Percentiles rank a stretch among this genome's conserved stretches.
phyloP scores from a whole-genome alignment of 208 protist species.

The Trypanosoma melophagium region DNA sequence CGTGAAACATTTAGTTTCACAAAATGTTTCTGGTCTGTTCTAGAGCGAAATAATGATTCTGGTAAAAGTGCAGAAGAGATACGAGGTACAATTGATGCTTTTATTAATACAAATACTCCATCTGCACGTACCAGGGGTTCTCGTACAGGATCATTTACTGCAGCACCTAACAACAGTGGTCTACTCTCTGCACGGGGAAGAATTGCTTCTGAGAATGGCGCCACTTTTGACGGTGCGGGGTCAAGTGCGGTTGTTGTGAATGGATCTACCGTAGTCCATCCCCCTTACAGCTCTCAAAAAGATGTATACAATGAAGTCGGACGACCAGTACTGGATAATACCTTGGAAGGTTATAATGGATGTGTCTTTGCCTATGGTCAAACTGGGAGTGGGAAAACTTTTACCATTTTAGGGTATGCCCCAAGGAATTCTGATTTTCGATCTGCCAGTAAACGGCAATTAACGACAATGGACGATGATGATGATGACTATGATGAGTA shows the following conservation, averaged over 20 bases:
- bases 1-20: constrained; percentile 69
- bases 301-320: constrained; percentile 78
- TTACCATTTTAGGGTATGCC: constrained; percentile 90
- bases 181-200: constrained; percentile 17
- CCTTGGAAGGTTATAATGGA: constrained; percentile 84
- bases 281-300: constrained; percentile 69
- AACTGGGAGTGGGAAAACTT: constrained; percentile 92
- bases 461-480: not conserved
- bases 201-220: not conserved
- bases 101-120: constrained; percentile 37
- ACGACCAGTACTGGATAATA: constrained; percentile 69
- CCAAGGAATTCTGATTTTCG: constrained; percentile 31
- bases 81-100: constrained; percentile 41
- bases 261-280: constrained; percentile 46
- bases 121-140: constrained; percentile 1
- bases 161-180: constrained; percentile 2
- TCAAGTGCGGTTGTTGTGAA: constrained; percentile 55
- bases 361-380: constrained; percentile 91
- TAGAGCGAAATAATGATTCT: constrained; percentile 26
- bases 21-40: constrained; percentile 83
- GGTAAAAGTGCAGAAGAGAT: constrained; percentile 19
- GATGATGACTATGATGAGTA: constrained; percentile 27
- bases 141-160: not conserved
- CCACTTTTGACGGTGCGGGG: constrained; percentile 37
- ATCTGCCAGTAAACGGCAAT: not conserved